Evolutionary conservation across 129 eudicot genomes (phyloP), one percentile per base, ranked within the genome.

Genomic region (Flaveria bidentis): DNA sequence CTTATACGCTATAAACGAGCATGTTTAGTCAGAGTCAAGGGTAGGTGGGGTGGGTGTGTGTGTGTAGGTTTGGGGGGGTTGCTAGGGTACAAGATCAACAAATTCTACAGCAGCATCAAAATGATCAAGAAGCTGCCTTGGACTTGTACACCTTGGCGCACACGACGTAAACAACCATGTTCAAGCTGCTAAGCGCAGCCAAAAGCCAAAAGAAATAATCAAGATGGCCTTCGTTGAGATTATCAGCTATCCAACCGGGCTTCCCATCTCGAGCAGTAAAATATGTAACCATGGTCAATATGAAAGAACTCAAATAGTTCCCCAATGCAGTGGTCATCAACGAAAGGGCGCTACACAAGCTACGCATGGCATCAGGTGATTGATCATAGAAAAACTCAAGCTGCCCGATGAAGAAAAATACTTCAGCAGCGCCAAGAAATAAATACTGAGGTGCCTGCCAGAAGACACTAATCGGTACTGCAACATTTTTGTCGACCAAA

Each of bases 381-480:
- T 82, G 86, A 2, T 82, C 60, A 60, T 82, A 82, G n/a, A 82
- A 82, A 33, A 82, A 82, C 46, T 82, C 86, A 10, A 77, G 75
- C 30, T 82, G 86, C 30, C 86, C 86, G 0, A 82, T 56, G 49
- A 77, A 78, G 41, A 75, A 75, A n/a, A 82, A 82, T 18, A 82
- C 82, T 55, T 77, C 86, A n/a, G 86, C 86, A 8, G 82, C 77
- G 11, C 86, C 86, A 65, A 77, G 16, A 28, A 82, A 69, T 28
- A 82, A 52, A 33, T 82, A 82, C 79, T 82, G 86, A 1, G 82
- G 86, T 42, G 61, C 86, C 36, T 82, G 86, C 86, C 82, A 82
- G 28, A 82, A 82, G n/a, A 82, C 47, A 16, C 25, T 71, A 81
- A 82, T 77, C 2, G 82, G 82, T 53, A 72, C 78, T 15, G 76